These are phyloP conservation scores for Agarophyton chilense DNA, from an alignment of 23 red algal genomes.

Conservation along the genomic window DNA sequence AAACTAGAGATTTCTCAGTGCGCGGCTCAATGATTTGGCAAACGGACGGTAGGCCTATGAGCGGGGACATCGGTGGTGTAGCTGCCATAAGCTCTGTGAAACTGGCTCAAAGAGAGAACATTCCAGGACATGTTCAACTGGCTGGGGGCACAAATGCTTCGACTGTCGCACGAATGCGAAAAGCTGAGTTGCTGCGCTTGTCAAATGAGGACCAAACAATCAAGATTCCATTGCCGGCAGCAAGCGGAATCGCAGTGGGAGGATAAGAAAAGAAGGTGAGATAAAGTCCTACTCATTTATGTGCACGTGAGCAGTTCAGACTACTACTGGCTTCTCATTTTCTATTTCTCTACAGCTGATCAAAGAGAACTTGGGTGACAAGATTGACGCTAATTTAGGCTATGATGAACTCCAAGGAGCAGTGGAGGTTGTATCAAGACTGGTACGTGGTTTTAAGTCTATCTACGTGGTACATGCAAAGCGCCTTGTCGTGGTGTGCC, in stretches of 20 bases:
- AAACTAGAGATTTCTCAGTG: background rate
- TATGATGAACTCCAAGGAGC: background rate
- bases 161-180: conserved; percentile 59
- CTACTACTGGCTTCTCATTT: background rate
- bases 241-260: conserved; percentile 57
- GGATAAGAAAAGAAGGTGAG: conserved; percentile 75
- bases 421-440: background rate
- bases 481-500: too few species aligned
- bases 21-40: conserved; percentile 84
- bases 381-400: background rate
- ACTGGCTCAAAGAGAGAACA: conserved; percentile 38
- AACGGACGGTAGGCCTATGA: conserved; percentile 97
- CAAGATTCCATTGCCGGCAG: background rate
- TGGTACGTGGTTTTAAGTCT: background rate
- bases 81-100: conserved; percentile 64
- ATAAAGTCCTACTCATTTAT: background rate
- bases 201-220: background rate
- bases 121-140: conserved; percentile 90
- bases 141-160: conserved; percentile 87
- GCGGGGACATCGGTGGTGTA: conserved; percentile 85
- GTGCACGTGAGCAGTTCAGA: background rate
- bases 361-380: background rate
- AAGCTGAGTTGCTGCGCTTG: conserved; percentile 27
- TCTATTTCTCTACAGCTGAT: background rate
- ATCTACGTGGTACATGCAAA: background rate